Evolutionary conservation across 2,329 filamentous ascomycete species (phyloP), one percentile per base, ranked within the genome.

Genomic region (Tolypocladium tundrense): DNA sequence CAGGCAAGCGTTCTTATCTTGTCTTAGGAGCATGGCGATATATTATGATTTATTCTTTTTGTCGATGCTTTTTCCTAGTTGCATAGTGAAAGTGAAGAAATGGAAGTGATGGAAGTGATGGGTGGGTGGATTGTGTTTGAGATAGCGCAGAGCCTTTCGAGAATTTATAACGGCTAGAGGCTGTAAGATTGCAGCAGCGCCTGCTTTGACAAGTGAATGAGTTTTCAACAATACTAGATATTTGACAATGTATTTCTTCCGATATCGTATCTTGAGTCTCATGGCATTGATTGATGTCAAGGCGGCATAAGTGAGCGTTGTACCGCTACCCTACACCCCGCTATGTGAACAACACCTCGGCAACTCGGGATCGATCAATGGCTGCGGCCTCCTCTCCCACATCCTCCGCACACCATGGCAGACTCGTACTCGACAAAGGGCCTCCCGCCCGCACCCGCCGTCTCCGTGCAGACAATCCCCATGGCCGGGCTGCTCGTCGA

Each of bases 401-500:
- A 11, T 16, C 16, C n/a, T 16, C 4, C 8, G 14, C 27, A 4
- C 48, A 52, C 16, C 39, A 71, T 70, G 68, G 54, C 63, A 43
- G 61, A 67, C 21, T 58, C 55, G 2, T 74, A 73, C 58, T 57
- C 64, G 19, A 74, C 72, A 10, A 65, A 63, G 45, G 70, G 71
- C 51, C 70, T 78, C 16, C 68, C 74, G 13, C 67, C 75, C 4
- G 66, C 73, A n/a, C 73, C 76, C 7, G 8, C 67, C 51, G 74
- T 91, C 59, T 94, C 90, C 27, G 76, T 77, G 60, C 81, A 78
- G 60, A 86, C 84, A 24, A 78, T 88, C 63, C 82, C 85, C 60
- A 88, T 97, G 70, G 85, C 88, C 50, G 91, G 91, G 53, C 84
- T 97, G 57, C 78, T 88, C 11, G 84, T 88, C 54, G 88, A 90